These are phyloP conservation scores for Entamoeba invadens DNA, from an alignment of 208 protist species.

Conservation along the genomic window DNA sequence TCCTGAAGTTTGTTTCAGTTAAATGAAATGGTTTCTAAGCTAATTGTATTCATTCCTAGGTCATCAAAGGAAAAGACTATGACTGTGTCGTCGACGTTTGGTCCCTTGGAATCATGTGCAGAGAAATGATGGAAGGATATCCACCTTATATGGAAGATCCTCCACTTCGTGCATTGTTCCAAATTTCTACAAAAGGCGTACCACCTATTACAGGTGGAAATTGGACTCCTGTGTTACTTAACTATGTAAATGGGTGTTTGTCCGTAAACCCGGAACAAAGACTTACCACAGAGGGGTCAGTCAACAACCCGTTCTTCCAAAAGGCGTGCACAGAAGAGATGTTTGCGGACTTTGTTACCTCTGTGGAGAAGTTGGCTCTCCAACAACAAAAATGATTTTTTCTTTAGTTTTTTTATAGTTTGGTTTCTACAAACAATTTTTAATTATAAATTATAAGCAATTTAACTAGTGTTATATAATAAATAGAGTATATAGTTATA, in stretches of 20 bases:
- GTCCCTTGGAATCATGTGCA: not conserved
- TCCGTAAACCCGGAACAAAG: constrained; percentile 12
- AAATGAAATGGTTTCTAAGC: no score
- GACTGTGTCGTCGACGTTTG: not conserved
- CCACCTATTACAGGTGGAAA: constrained; percentile 9
- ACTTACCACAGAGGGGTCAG: not conserved
- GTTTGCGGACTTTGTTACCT: not conserved
- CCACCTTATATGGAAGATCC: constrained; percentile 9
- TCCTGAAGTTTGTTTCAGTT: no score
- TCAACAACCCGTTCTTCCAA: not conserved
- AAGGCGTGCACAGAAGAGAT: not conserved
- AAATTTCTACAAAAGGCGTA: not conserved
- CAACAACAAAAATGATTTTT: not conserved
- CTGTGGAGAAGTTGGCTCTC: not conserved
- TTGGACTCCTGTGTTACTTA: not conserved
- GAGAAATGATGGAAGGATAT: not conserved
- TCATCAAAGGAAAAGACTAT: not conserved
- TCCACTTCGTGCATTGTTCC: constrained; percentile 1
- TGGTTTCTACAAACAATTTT: no score
- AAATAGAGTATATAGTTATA: no score
- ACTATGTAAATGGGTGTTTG: constrained; percentile 19
- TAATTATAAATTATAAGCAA: no score
- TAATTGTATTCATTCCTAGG: no score
- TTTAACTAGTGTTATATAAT: no score
- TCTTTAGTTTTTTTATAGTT: not conserved